A percentile compares a stretch with the other conserved stretches of the same genome.
Evolutionary conservation across 2,329 filamentous ascomycete genomes (phyloP).

Genomic region (Pyrenophora seminiperda): DNA sequence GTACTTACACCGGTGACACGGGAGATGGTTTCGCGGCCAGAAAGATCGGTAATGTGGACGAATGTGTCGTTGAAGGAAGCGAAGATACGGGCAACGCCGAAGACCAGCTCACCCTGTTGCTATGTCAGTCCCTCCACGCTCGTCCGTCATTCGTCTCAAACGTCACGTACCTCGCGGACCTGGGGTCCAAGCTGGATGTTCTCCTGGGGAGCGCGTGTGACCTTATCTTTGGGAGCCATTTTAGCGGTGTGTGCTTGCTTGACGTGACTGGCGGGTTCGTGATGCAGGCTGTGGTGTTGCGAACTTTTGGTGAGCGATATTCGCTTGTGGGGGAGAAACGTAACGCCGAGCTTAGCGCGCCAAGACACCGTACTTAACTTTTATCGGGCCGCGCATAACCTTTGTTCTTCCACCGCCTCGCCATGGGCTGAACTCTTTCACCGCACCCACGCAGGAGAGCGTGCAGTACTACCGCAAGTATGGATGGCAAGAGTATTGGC

Average conservation of each 20-base stretch:
- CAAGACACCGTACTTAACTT: conserved; percentile 19
- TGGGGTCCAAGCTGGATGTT: conserved; percentile 94
- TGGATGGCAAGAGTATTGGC: conserved; percentile 76
- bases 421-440: conserved; percentile 40
- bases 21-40: conserved; percentile 98
- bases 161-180: conserved; percentile 75
- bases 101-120: conserved; percentile 84
- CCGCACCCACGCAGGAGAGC: conserved; percentile 27
- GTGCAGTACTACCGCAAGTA: conserved; percentile 41
- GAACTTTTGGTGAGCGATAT: conserved; percentile 25
- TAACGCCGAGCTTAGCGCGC: conserved; percentile 23
- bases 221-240: conserved; percentile 91
- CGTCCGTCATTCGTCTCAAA: conserved; percentile 4
- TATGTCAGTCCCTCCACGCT: conserved; percentile 25
- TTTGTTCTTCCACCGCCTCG: conserved; percentile 16
- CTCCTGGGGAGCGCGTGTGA: conserved; percentile 80
- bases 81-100: conserved; percentile 97
- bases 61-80: conserved; percentile 71
- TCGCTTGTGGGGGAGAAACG: conserved; percentile 22
- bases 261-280: conserved; percentile 36
- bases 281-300: conserved; percentile 28
- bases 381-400: conserved; percentile 22
- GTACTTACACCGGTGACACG: conserved; percentile 89
- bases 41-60: conserved; percentile 99
- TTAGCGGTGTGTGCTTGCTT: conserved; percentile 39